Base-by-base conservation (phyloP, 129 eudicot genomes). In the Gnaphalium uliginosum region DNA sequence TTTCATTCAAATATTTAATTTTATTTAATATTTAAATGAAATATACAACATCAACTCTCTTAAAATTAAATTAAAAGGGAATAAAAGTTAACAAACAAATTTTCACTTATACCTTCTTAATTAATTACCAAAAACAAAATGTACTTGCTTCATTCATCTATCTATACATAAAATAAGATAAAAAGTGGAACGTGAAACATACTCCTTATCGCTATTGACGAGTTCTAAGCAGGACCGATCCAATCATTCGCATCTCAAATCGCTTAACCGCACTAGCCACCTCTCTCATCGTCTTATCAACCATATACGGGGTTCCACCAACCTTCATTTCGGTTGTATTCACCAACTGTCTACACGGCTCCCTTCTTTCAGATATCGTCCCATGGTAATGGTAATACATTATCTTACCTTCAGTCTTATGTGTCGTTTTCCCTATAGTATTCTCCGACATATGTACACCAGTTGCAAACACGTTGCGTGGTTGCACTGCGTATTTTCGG, bases 361-460 rank as follows among this genome's bases (percentile, higher is more conserved):
- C 97, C 11, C 82, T 77, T 9, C 84, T 79, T 65, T 87, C 93
- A 2, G 90, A 83, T 79, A 87, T 87, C 6, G 96, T 77, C 53
- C 90, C 89, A 30, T 89, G 97, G 82, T 92, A 92, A 79, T 92
- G 97, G 76, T 87, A 92, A 85, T 92, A 92, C 70, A 83, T 85
- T 68, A 92, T 87, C 50, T 81, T 83, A 27, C 85, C 83, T 67
- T 86, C 93, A 1, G 97, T 92, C 0, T 84, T 77, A 39, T 89
- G 96, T 5, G 87, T 82, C 13, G 91, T 85, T 18, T 85, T 90
- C 0, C 97, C 96, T 2, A 65, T 53, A 11, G 78, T 81, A 72
- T 86, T 92, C 66, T 92, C 91, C 8, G 91, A 85, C 97, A 87
- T 89, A 83, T 92, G 97, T 43, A 92, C 97, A 17, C 97, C 96